phyloP scores from a whole-genome alignment of 495 filamentous ascomycete species.

The Neurospora intermedia region DNA sequence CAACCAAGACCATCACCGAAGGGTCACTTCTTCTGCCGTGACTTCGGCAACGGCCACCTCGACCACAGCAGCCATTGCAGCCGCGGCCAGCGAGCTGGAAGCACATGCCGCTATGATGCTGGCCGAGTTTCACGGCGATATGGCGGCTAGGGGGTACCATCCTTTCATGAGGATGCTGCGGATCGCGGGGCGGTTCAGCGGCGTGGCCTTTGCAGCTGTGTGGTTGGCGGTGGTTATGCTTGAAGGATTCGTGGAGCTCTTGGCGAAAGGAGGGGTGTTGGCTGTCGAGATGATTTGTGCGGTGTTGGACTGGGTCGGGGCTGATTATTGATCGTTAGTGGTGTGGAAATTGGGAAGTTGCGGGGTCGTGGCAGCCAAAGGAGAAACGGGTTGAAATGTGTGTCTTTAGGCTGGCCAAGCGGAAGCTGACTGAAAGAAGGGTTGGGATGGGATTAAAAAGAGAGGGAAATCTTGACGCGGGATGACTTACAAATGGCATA shows the following conservation, averaged over 20 bases:
- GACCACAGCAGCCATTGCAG: background rate
- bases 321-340: constrained; percentile 14
- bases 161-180: constrained; percentile 13
- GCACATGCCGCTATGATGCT: constrained; percentile 6
- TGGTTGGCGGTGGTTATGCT: constrained; percentile 20
- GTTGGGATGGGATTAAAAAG: background rate
- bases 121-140: constrained; percentile 8
- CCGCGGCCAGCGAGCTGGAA: background rate
- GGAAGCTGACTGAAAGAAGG: background rate
- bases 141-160: background rate
- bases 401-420: background rate
- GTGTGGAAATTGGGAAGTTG: background rate
- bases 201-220: constrained; percentile 16
- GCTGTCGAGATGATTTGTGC: constrained; percentile 20
- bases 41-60: background rate
- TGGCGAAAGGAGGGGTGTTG: constrained; percentile 13
- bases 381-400: background rate
- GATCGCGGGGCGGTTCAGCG: constrained; percentile 8
- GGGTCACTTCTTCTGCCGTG: background rate
- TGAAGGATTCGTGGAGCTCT: constrained; percentile 14
- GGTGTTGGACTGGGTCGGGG: constrained; percentile 24
- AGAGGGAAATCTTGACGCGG: background rate
- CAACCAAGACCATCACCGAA: background rate
- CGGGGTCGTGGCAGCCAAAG: background rate
- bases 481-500: background rate